Base-by-base conservation (phyloP, 805 yeast genomes). In the Peterozyma xylosa region DNA sequence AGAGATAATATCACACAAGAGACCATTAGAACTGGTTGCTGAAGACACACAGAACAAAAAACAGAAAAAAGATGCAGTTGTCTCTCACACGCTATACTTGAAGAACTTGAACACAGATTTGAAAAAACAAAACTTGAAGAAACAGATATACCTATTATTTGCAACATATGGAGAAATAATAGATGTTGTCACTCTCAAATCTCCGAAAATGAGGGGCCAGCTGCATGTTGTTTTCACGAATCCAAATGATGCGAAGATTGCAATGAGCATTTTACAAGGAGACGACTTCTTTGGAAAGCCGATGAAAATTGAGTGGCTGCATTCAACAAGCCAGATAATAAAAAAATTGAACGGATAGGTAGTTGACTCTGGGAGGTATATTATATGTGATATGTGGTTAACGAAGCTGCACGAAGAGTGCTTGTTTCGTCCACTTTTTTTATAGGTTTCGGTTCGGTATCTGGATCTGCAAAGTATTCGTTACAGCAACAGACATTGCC, bases 121-220 rank as follows among this genome's bases (percentile, higher is more conserved):
- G 42, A 67, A 73, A 21, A 54, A 62, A 1, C 40, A 53, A 1
- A 59, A 67, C 21, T 52, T 82, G 46, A 74, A 73, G 50, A 74
- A 74, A 42, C 75, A 74, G 50, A 60, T 85, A 11, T 82, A 75
- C 53, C 53, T 82, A 15, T 54, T 82, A 5, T 82, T 81, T 50
- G 65, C 81, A 11, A 72, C 80, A 0, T 82, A 70, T 57, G 89
- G 88, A 0, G 88, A 82, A 53, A 74, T 85, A 2, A 55, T 82
- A 4, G 72, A 74, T 10, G 67, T 85, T 10, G 59, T 33, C 67
- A 67, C 43, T 6, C 17, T 37, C 16, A 45, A 42, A 17, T 21
- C 35, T 4, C 37, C 40, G 10, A 70, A 65, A 45, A 60, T 70
- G 50, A 64, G 86, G 45, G 89, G 88, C 0, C 87, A 81, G 54